Evolutionary conservation across 441 rosid genomes (phyloP).

Genomic region (Breynia disticha): DNA sequence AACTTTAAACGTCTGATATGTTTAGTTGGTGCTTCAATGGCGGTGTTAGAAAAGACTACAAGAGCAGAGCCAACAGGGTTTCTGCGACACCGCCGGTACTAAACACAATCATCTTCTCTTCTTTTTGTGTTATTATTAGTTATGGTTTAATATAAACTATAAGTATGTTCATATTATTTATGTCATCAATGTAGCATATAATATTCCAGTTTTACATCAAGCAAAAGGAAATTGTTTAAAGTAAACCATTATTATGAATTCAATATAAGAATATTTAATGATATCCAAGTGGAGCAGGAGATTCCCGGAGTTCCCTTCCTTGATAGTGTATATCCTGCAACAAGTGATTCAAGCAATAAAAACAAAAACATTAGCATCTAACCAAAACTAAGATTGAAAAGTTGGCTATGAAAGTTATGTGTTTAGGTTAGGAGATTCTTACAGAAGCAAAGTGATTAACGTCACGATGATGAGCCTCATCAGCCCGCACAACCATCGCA

Average conservation of each 20-base stretch:
- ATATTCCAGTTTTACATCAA: no score
- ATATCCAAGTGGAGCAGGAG: conserved; percentile 6
- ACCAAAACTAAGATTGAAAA: background rate
- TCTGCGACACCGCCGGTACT: no score
- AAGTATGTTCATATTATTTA: background rate
- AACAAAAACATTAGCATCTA: background rate
- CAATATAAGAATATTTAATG: background rate
- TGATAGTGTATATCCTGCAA: conserved; percentile 8
- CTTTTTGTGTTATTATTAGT: no score
- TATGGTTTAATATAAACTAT: no score
- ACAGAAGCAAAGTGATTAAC: conserved; percentile 44
- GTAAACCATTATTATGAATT: no score
- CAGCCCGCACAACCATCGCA: conserved; percentile 47
- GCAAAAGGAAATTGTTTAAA: no score
- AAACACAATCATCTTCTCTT: no score
- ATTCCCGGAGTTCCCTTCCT: conserved; percentile 6
- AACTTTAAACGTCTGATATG: background rate
- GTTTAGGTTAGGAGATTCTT: background rate
- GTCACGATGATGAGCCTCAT: conserved; percentile 76
- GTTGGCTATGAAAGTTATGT: background rate
- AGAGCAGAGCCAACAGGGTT: no score
- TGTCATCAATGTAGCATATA: background rate
- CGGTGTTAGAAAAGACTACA: no score
- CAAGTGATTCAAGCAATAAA: background rate
- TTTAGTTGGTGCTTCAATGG: no score